A percentile compares a stretch with the other conserved stretches of the same genome.
These are phyloP conservation scores for Corylus avellana DNA, from an alignment of 306 rosid genomes.

Conservation along the genomic window DNA sequence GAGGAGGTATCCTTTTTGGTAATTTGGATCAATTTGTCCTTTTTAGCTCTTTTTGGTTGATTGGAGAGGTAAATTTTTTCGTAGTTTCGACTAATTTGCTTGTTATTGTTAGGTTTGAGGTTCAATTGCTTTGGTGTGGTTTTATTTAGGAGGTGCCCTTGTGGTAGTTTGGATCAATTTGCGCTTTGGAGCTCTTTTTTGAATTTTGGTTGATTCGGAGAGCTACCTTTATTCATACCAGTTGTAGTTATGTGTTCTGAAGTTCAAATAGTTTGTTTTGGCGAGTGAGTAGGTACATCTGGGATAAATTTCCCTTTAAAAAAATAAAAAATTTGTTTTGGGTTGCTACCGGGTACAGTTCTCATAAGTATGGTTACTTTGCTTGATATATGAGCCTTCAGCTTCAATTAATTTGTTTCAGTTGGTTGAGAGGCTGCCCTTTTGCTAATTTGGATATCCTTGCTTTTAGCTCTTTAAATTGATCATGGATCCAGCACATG, in stretches of 20 bases:
- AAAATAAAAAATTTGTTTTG: no score
- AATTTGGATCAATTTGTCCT: not conserved
- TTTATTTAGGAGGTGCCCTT: not conserved
- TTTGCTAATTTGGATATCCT: not conserved
- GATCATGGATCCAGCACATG: not conserved
- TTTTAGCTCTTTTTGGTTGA: constrained; percentile 1
- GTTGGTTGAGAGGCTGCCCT: no score
- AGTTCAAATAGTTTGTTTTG: constrained; percentile 5
- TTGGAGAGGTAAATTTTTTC: not conserved
- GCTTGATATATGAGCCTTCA: not conserved
- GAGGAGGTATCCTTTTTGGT: not conserved
- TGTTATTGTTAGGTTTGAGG: constrained; percentile 3
- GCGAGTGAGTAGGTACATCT: constrained; percentile 4
- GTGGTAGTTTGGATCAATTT: not conserved
- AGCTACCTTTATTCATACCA: not conserved
- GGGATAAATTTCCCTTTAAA: not conserved
- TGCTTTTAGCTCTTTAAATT: not conserved
- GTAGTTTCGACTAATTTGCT: constrained; percentile 11
- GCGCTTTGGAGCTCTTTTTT: not conserved
- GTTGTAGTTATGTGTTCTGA: constrained; percentile 9
- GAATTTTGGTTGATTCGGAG: not conserved
- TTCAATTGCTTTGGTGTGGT: constrained; percentile 5
- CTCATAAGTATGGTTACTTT: not conserved
- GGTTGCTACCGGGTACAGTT: not conserved
- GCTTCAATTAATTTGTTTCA: not conserved